A percentile compares a stretch with the other conserved stretches of the same genome.
These are phyloP conservation scores for Yamadazyma epiphylla DNA, from an alignment of 1,139 yeast genomes.

Conservation along the genomic window DNA sequence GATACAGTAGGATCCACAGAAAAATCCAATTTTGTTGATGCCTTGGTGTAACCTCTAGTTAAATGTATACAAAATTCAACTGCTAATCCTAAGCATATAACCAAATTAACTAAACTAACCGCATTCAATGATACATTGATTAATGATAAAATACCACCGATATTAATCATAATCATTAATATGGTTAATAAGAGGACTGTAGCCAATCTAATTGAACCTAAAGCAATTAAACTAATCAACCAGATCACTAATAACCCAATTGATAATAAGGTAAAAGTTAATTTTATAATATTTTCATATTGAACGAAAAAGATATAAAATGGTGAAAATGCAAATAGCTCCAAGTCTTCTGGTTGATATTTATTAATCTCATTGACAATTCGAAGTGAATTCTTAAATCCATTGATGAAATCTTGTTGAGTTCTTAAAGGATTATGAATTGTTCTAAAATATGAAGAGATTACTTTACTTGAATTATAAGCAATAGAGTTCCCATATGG, in stretches of 20 bases:
- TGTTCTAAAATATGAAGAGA: slow-evolving; percentile 69
- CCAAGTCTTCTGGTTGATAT: slow-evolving; percentile 29
- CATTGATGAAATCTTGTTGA: slow-evolving; percentile 78
- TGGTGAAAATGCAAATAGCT: slow-evolving; percentile 88
- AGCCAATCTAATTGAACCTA: slow-evolving; percentile 69
- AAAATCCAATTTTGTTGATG: slow-evolving; percentile 13
- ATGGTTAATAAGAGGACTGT: slow-evolving; percentile 56
- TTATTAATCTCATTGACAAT: slow-evolving; percentile 56
- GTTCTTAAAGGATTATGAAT: slow-evolving; percentile 80
- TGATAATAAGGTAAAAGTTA: slow-evolving; percentile 54
- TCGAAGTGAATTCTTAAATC: slow-evolving; percentile 71
- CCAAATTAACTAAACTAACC: slow-evolving; percentile 79
- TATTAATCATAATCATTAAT: slow-evolving; percentile 59
- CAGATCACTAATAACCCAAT: slow-evolving; percentile 58
- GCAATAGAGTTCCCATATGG: slow-evolving; percentile 70
- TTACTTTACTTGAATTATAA: slow-evolving; percentile 35
- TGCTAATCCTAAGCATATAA: slow-evolving; percentile 87
- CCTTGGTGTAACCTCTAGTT: slow-evolving; percentile 64
- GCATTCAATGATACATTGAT: slow-evolving; percentile 84
- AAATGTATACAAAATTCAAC: slow-evolving; percentile 92
- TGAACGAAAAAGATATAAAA: slow-evolving; percentile 92
- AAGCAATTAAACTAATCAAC: slow-evolving; percentile 48
- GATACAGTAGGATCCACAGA: slow-evolving; percentile 6
- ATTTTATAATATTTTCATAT: slow-evolving; percentile 57
- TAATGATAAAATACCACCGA: slow-evolving; percentile 76